These are phyloP conservation scores for Colletotrichum tanaceti DNA, from an alignment of 2,329 filamentous ascomycete genomes.

Conservation along the genomic window DNA sequence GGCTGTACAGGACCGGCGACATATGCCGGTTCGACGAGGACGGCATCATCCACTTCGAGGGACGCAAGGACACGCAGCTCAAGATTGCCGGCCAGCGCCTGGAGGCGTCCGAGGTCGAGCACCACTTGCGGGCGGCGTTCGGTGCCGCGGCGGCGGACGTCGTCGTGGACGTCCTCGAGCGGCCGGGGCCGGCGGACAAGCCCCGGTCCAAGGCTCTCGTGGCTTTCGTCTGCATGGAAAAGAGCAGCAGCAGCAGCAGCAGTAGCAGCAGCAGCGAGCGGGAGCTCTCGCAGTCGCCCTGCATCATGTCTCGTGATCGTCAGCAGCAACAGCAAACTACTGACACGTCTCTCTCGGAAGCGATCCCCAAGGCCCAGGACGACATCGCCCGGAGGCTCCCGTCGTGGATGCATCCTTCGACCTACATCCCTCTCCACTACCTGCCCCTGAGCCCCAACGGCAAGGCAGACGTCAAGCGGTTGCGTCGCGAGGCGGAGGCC, in stretches of 20 bases:
- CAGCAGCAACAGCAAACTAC: too few species aligned
- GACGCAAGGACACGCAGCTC: slow-evolving; percentile 43
- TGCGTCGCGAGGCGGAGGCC: slow-evolving; percentile 10
- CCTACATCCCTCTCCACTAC: slow-evolving; percentile 23
- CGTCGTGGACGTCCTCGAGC: slow-evolving; percentile 27
- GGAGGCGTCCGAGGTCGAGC: slow-evolving; percentile 47
- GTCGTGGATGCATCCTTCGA: slow-evolving; percentile 35
- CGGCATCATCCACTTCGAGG: slow-evolving; percentile 39
- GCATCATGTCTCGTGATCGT: too few species aligned
- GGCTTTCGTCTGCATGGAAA: slow-evolving; percentile 25
- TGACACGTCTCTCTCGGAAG: neutral
- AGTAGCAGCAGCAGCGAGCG: too few species aligned
- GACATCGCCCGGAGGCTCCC: slow-evolving; percentile 14
- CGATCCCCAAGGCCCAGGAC: slow-evolving; percentile 5
- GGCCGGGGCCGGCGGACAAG: slow-evolving; percentile 1
- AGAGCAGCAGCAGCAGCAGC: too few species aligned
- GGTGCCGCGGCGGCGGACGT: slow-evolving; percentile 30
- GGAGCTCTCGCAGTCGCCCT: neutral
- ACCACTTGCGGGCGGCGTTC: slow-evolving; percentile 14
- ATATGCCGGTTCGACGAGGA: slow-evolving; percentile 23
- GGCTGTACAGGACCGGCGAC: slow-evolving; percentile 41
- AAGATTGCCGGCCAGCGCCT: slow-evolving; percentile 48
- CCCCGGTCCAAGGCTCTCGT: slow-evolving; percentile 22
- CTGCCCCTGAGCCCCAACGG: slow-evolving; percentile 27
- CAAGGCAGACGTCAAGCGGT: slow-evolving; percentile 23